A percentile compares a stretch with the other conserved stretches of the same genome.
These are phyloP conservation scores for Carpinus fangiana DNA, from an alignment of 306 rosid genomes.

Conservation along the genomic window DNA sequence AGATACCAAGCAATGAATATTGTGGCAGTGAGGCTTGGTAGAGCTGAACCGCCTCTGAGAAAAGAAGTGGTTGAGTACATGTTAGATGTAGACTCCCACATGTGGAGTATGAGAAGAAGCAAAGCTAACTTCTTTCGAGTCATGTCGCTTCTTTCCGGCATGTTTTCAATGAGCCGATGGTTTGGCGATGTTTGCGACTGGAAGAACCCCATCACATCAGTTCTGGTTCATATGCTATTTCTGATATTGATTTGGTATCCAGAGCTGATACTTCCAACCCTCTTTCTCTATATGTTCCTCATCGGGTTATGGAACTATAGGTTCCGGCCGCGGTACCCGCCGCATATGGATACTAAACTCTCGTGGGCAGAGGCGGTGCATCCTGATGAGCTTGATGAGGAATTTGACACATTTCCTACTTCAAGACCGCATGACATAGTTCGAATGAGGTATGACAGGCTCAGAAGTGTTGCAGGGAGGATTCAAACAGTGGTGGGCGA, in stretches of 20 bases:
- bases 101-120: slow-evolving; percentile 99
- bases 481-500: slow-evolving; percentile 92
- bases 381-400: slow-evolving; percentile 92
- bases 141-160: slow-evolving; percentile 73
- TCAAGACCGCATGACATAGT: slow-evolving; percentile 64
- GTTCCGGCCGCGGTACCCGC: slow-evolving; percentile 65
- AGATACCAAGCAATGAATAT: slow-evolving; percentile 91
- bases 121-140: slow-evolving; percentile 90
- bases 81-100: slow-evolving; percentile 88
- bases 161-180: slow-evolving; percentile 68
- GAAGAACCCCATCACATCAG: slow-evolving; percentile 77
- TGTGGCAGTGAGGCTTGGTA: slow-evolving; percentile 70
- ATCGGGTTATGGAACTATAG: slow-evolving; percentile 95
- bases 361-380: slow-evolving; percentile 87
- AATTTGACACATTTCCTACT: slow-evolving; percentile 89
- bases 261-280: slow-evolving; percentile 84
- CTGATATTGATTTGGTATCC: slow-evolving; percentile 82
- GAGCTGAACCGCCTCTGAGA: slow-evolving; percentile 92
- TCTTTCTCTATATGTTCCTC: slow-evolving; percentile 89
- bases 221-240: slow-evolving; percentile 74
- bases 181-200: slow-evolving; percentile 74
- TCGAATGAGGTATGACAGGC: slow-evolving; percentile 85
- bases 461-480: slow-evolving; percentile 89
- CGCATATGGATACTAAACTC: slow-evolving; percentile 84
- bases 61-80: slow-evolving; percentile 93